Percentiles rank a stretch among this genome's conserved stretches.
phyloP scores from a whole-genome alignment of 2,329 filamentous ascomycete species.

The Trichophyton simii region DNA sequence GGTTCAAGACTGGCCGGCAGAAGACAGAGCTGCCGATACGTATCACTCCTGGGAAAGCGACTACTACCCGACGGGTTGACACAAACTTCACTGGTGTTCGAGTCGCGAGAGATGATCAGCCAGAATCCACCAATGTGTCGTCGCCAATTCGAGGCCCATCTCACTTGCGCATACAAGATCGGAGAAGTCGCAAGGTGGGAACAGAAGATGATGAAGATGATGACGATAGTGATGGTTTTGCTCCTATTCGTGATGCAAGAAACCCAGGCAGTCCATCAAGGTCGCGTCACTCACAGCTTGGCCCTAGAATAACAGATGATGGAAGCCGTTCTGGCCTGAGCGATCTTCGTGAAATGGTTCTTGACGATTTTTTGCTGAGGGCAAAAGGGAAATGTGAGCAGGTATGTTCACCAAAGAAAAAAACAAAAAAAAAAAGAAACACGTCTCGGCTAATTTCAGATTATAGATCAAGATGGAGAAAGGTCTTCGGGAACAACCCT shows the following conservation, averaged over 20 bases:
- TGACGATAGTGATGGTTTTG: constrained; percentile 33
- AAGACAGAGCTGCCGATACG: constrained; percentile 44
- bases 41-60: constrained; percentile 26
- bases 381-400: constrained; percentile 34
- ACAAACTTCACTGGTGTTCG: constrained; percentile 21
- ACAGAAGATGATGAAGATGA: constrained; percentile 24
- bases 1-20: constrained; percentile 34
- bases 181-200: not conserved
- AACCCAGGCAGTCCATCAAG: constrained; percentile 14
- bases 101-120: constrained; percentile 35
- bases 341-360: constrained; percentile 31
- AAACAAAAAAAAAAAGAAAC: not conserved
- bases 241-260: constrained; percentile 27
- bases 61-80: constrained; percentile 14
- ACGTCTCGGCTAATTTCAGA: not conserved
- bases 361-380: constrained; percentile 36
- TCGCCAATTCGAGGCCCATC: constrained; percentile 45
- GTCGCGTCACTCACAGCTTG: constrained; percentile 22
- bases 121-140: constrained; percentile 54
- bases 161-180: constrained; percentile 21
- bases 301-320: constrained; percentile 37
- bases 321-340: constrained; percentile 31
- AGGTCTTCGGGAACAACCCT: constrained; percentile 34
- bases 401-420: constrained; percentile 18
- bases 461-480: constrained; percentile 32